Percentiles rank a stretch among this genome's conserved stretches.
phyloP scores from a whole-genome alignment of 116 monocot genomes.

The Papilionanthe hybrid region DNA sequence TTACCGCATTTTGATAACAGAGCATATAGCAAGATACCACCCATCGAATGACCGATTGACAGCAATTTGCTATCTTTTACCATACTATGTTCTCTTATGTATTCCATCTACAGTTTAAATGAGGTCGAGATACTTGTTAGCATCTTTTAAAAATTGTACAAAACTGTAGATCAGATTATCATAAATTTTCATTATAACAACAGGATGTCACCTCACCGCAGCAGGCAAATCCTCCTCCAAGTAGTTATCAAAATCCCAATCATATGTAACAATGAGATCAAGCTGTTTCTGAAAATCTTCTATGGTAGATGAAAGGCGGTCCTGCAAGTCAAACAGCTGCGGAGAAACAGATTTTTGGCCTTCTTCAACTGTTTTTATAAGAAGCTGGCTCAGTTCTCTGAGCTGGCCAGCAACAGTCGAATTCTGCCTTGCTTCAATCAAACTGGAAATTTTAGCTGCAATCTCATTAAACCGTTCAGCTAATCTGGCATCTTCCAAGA shows the following conservation, averaged over 20 bases:
- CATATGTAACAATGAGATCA: slow-evolving; percentile 71
- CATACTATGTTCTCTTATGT: slow-evolving; percentile 63
- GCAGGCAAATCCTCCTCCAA: slow-evolving; percentile 96
- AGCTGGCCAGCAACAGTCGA: slow-evolving; percentile 72
- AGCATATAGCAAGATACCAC: slow-evolving; percentile 90
- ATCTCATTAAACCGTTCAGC: slow-evolving; percentile 81
- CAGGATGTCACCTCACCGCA: slow-evolving; percentile 70
- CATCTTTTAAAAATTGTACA: background rate
- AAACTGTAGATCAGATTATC: background rate
- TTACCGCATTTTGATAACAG: slow-evolving; percentile 84
- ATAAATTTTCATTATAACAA: slow-evolving; percentile 6
- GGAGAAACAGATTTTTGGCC: slow-evolving; percentile 86
- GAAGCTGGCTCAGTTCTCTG: slow-evolving; percentile 66
- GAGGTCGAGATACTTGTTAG: background rate
- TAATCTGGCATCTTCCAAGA: slow-evolving; percentile 76
- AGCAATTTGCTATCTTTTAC: slow-evolving; percentile 78
- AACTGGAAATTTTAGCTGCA: slow-evolving; percentile 54
- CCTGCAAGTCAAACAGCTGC: slow-evolving; percentile 79
- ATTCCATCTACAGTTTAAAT: slow-evolving; percentile 61
- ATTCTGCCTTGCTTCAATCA: slow-evolving; percentile 71
- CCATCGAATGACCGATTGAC: slow-evolving; percentile 98
- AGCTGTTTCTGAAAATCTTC: slow-evolving; percentile 93
- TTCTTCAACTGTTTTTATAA: slow-evolving; percentile 77
- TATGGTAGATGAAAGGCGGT: slow-evolving; percentile 63
- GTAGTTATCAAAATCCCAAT: slow-evolving; percentile 99